A percentile compares a stretch with the other conserved stretches of the same genome.
Conservation (phyloP, 495 filamentous ascomycete genomes). For the Acidiella bohemica region DNA sequence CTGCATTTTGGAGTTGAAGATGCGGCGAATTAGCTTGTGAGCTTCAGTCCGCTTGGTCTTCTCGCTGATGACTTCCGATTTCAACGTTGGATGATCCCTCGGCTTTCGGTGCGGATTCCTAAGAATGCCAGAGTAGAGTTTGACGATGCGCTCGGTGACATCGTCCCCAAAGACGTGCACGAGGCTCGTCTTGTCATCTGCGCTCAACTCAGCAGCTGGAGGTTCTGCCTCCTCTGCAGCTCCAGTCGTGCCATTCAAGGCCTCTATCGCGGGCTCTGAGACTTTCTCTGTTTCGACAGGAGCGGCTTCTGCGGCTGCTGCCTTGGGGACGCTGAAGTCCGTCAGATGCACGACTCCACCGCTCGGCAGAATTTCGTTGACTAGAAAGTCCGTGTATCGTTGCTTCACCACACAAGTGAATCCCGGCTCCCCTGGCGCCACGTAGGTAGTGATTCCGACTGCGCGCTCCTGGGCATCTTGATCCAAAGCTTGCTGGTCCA, state of each 20-base stretch:
- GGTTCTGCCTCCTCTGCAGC: neutral
- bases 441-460: constrained; percentile 26
- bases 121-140: constrained; percentile 21
- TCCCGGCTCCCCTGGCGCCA: constrained; percentile 21
- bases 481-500: neutral
- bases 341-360: constrained; percentile 68
- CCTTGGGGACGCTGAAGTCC: constrained; percentile 27
- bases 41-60: constrained; percentile 49
- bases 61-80: constrained; percentile 37
- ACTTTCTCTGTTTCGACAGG: neutral
- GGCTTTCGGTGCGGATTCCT: constrained; percentile 26
- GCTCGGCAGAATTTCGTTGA: constrained; percentile 75
- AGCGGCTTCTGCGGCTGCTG: constrained; percentile 3
- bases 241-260: neutral
- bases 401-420: constrained; percentile 27
- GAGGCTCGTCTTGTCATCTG: constrained; percentile 17
- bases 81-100: constrained; percentile 28
- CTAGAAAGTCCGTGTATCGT: constrained; percentile 85
- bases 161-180: constrained; percentile 25
- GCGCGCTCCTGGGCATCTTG: constrained; percentile 18
- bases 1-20: constrained; percentile 55
- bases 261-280: neutral
- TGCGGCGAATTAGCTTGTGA: constrained; percentile 51
- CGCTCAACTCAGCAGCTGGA: constrained; percentile 1
- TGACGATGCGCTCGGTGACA: constrained; percentile 15